Evolutionary conservation across 345 rosid species (phyloP), one percentile per base, ranked within the genome.

Genomic region (Euphorbia pulcherrima): DNA sequence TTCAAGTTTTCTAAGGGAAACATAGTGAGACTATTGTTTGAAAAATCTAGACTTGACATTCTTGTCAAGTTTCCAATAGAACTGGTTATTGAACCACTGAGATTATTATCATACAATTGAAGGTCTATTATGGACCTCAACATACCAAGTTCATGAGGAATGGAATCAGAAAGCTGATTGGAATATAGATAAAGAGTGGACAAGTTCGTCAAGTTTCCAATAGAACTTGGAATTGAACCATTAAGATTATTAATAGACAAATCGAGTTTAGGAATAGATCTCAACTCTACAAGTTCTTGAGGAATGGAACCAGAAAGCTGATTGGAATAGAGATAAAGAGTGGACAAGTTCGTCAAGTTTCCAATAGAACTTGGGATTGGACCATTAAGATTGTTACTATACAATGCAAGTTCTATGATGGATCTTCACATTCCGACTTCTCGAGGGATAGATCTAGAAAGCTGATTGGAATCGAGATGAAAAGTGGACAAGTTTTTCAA

Each of bases 341-440:
- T 12, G 50, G 17, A 44, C 2, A 11, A 44, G 50, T 41, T 74
- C 52, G 41, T 62, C 44, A 79, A 46, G 55, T 78, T 70, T 14
- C 75, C 77, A 28, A 79, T n/a, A 56, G 69, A 39, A 12, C 68
- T 24, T 27, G 85, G 81, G 46, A 83, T 69, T 0, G 64, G 8
- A 5, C 81, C 85, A 7, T 13, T 39, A 16, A 84, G 73, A 5
- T 44, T 12, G 16, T 44, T 44, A 6, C 16, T 12, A 2, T 3
- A 7, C 50, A 44, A 44, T 44, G 1, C 17, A 44, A 44, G 50
- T 12, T 12, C 50, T 44, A 14, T 44, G 5, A 44, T 0, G 5
- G 50, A 44, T 44, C 50, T 44, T 18, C 12, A 12, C 50, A 44
- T 12, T 6, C 50, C 50, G 16, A 44, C 50, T 44, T 44, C 50